Evolutionary conservation across 129 eudicot genomes (phyloP).

Genomic region (Chrysanthemum lavandulifolium): DNA sequence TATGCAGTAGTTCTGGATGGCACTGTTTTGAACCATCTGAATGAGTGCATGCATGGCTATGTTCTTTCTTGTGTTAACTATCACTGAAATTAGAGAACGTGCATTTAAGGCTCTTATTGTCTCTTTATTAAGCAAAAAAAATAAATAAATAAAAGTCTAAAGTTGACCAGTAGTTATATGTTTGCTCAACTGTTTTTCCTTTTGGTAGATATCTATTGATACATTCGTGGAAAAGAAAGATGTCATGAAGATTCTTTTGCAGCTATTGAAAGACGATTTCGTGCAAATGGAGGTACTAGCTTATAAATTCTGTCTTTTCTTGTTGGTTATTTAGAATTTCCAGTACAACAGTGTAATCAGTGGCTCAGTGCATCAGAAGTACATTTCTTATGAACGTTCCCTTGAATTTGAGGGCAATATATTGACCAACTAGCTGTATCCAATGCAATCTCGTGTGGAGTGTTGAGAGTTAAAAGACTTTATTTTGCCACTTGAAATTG

Average conservation of each 20-base stretch:
- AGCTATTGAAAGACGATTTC: constrained; percentile 79
- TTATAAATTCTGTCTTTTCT: neutral
- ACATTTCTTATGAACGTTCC: too few relatives aligned
- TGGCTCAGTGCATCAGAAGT: neutral
- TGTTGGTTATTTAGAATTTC: neutral
- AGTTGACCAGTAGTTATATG: neutral
- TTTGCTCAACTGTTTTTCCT: constrained; percentile 3
- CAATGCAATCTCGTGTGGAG: too few relatives aligned
- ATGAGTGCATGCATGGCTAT: constrained; percentile 12
- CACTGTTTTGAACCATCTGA: neutral
- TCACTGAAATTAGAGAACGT: neutral
- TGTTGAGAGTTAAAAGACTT: too few relatives aligned
- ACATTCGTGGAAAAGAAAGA: constrained; percentile 92
- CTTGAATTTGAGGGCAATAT: too few relatives aligned
- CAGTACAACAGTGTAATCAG: neutral
- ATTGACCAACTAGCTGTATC: too few relatives aligned
- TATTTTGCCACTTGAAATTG: too few relatives aligned
- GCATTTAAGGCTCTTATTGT: neutral
- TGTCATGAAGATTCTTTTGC: constrained; percentile 54
- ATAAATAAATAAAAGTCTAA: neutral
- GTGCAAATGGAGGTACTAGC: constrained; percentile 75
- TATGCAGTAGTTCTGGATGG: too few relatives aligned
- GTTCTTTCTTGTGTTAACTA: neutral
- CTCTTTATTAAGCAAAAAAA: neutral
- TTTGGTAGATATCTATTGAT: constrained; percentile 51